Percentiles rank a stretch among this genome's conserved stretches.
phyloP scores from a whole-genome alignment of 1,284 basidiomycete species.

The Ustilago nuda region DNA sequence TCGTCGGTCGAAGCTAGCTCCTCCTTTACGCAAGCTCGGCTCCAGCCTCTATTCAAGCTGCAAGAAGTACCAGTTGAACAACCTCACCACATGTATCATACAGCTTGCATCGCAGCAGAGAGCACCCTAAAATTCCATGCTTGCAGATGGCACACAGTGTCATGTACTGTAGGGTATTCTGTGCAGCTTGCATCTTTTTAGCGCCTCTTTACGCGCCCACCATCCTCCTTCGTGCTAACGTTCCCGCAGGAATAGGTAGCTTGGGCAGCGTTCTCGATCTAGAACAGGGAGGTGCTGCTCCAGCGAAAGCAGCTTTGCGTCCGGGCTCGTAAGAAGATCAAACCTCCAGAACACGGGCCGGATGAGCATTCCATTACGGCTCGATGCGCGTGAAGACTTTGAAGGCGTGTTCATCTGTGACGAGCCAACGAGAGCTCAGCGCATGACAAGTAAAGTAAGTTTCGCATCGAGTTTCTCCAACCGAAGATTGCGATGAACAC shows the following conservation, averaged over 20 bases:
- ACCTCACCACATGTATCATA: not conserved
- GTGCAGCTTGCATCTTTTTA: not conserved
- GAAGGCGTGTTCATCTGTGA: not conserved
- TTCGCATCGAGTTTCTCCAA: not conserved
- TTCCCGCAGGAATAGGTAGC: not conserved
- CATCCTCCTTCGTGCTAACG: not conserved
- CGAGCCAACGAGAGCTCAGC: not conserved
- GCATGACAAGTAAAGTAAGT: not conserved
- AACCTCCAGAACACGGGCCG: not conserved
- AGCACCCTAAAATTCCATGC: slow-evolving; percentile 7
- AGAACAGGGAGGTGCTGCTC: not conserved
- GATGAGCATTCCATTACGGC: not conserved
- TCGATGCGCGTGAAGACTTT: not conserved
- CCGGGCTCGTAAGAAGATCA: not conserved
- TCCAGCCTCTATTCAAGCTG: not conserved
- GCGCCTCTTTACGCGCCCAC: not conserved
- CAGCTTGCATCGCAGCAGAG: not conserved
- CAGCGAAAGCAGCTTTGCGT: not conserved
- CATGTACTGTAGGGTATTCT: slow-evolving; percentile 4
- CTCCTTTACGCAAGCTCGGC: not conserved
- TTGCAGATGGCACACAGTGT: slow-evolving; percentile 2
- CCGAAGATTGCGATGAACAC: not conserved
- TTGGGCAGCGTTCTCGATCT: slow-evolving; percentile 2
- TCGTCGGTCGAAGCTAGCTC: slow-evolving; percentile 2
- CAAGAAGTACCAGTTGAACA: not conserved